These are phyloP conservation scores for Acanthochlamys bracteata DNA, from an alignment of 106 monocot genomes.

Conservation along the genomic window DNA sequence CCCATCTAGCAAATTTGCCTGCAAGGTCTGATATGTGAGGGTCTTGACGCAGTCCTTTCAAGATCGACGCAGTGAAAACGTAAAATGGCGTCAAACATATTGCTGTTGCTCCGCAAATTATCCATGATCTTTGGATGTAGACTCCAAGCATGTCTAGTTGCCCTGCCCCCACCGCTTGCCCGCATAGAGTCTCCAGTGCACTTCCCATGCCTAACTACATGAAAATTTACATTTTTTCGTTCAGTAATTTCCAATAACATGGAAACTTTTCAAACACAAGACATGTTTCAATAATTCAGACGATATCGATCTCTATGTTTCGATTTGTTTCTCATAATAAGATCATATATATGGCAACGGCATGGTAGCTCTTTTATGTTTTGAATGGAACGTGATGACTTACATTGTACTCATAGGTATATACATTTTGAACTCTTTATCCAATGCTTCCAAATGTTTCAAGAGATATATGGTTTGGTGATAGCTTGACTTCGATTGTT, in stretches of 20 bases:
- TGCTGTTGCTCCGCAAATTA: constrained; percentile 53
- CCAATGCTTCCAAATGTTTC: too few species aligned
- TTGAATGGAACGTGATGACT: too few species aligned
- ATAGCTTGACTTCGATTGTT: too few species aligned
- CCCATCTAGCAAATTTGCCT: constrained; percentile 45
- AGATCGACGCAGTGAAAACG: constrained; percentile 48
- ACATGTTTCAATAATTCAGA: not conserved
- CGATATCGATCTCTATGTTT: too few species aligned
- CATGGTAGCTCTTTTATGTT: too few species aligned
- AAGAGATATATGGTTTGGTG: too few species aligned
- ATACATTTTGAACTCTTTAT: too few species aligned
- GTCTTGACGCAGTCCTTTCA: constrained; percentile 47
- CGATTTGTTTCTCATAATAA: too few species aligned
- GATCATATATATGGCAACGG: too few species aligned
- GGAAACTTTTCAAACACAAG: not conserved
- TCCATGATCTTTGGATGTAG: constrained; percentile 84
- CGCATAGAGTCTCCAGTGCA: constrained; percentile 82
- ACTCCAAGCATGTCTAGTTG: constrained; percentile 69
- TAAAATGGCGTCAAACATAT: constrained; percentile 58
- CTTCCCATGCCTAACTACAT: constrained; percentile 86
- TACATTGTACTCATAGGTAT: too few species aligned
- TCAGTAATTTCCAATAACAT: not conserved
- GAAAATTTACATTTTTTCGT: constrained; percentile 1
- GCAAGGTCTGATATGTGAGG: constrained; percentile 34
- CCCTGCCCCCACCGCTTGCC: constrained; percentile 78